Conservation (phyloP, 2,329 filamentous ascomycete species). For the Herpotrichia juniperi region DNA sequence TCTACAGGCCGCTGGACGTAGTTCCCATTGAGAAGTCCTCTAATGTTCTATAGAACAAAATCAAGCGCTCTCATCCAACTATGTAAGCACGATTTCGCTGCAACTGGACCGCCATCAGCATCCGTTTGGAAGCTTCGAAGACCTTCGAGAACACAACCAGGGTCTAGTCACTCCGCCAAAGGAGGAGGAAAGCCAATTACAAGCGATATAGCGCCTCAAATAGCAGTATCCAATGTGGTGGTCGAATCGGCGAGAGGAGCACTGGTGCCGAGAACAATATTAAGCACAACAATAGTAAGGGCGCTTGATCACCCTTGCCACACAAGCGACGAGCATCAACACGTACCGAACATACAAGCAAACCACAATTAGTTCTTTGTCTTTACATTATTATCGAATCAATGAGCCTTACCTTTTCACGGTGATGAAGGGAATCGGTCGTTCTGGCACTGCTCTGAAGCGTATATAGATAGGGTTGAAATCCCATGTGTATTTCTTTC, state of each 20-base stretch:
- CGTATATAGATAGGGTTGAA: slow-evolving; percentile 18
- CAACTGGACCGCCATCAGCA: background rate
- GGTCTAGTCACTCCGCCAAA: background rate
- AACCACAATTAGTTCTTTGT: background rate
- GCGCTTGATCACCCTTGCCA: slow-evolving; percentile 1
- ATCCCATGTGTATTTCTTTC: background rate
- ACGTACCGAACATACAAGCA: background rate
- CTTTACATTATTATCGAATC: background rate
- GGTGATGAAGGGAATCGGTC: background rate
- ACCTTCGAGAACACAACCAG: background rate
- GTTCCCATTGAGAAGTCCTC: background rate
- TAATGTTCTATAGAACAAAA: background rate
- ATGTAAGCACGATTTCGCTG: background rate
- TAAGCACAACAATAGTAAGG: slow-evolving; percentile 24
- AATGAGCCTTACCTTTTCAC: background rate
- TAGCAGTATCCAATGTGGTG: background rate
- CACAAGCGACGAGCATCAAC: slow-evolving; percentile 1
- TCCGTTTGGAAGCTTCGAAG: background rate
- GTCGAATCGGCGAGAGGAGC: background rate
- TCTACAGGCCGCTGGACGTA: background rate
- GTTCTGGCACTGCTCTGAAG: background rate
- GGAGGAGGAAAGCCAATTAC: background rate
- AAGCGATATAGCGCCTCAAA: background rate
- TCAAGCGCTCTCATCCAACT: background rate
- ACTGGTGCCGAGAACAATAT: slow-evolving; percentile 20